phyloP scores from a whole-genome alignment of 176 grass and related monocot species.

The Canna indica region DNA sequence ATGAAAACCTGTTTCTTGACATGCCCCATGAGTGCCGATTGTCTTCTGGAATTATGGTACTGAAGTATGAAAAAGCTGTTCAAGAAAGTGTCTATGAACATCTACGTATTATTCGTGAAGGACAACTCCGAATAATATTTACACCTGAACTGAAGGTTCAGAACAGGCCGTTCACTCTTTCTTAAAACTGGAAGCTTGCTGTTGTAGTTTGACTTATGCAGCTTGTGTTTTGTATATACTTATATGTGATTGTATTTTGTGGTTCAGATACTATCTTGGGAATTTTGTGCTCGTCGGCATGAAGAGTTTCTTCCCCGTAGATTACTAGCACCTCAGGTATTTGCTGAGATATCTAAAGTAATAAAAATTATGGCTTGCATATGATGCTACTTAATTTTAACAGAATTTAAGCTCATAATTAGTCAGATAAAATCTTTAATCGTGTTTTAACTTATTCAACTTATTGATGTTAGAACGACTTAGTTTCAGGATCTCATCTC shows the following conservation, averaged over 20 bases:
- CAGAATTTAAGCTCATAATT: not conserved
- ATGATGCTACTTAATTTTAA: not conserved
- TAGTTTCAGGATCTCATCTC: too few relatives aligned
- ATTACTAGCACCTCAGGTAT: conserved; percentile 79
- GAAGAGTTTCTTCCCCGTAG: conserved; percentile 81
- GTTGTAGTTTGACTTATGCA: conserved; percentile 4
- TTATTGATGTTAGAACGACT: too few relatives aligned
- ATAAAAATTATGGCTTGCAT: not conserved
- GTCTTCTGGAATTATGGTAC: conserved; percentile 59
- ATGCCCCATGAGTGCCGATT: conserved; percentile 73
- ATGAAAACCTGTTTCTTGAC: conserved; percentile 80
- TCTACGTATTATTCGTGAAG: conserved; percentile 76
- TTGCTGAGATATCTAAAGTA: too few relatives aligned
- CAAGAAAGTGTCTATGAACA: conserved; percentile 92
- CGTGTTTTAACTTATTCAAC: too few relatives aligned
- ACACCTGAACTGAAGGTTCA: conserved; percentile 87
- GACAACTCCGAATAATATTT: conserved; percentile 84
- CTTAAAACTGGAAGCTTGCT: conserved; percentile 4
- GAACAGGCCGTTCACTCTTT: not conserved
- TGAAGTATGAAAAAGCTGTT: conserved; percentile 87
- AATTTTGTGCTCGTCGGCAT: conserved; percentile 79
- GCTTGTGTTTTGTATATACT: conserved; percentile 5
- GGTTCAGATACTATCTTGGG: conserved; percentile 83
- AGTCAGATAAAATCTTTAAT: not conserved
- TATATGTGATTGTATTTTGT: conserved; percentile 6